Evolutionary conservation across 139 green algal species (phyloP).

Genomic region (Chlamydomonas eustigma): DNA sequence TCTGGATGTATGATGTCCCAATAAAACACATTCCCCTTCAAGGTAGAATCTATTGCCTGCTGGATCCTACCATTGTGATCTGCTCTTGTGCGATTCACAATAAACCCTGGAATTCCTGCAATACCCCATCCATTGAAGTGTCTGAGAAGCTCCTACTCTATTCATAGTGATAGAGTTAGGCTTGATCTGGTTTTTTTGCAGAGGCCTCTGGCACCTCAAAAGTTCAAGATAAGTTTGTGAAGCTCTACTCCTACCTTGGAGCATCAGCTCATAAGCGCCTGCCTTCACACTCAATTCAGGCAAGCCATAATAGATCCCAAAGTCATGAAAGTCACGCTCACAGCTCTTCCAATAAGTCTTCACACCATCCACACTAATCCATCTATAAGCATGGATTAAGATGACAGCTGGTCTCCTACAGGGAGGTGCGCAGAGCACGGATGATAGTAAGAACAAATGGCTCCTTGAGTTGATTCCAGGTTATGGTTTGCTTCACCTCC

Average conservation of each 20-base stretch:
- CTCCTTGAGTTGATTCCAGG: too few relatives aligned
- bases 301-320: slow-evolving; percentile 26
- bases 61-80: background rate
- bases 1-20: slow-evolving; percentile 33
- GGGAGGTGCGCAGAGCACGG: too few relatives aligned
- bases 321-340: slow-evolving; percentile 26
- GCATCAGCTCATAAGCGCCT: slow-evolving; percentile 8
- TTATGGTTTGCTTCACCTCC: too few relatives aligned
- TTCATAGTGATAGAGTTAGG: too few relatives aligned
- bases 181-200: too few relatives aligned
- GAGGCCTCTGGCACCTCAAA: too few relatives aligned
- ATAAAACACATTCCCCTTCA: slow-evolving; percentile 25
- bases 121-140: too few relatives aligned
- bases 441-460: too few relatives aligned
- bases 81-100: slow-evolving; percentile 18
- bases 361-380: background rate
- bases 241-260: background rate
- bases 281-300: slow-evolving; percentile 28
- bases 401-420: slow-evolving; percentile 4
- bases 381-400: slow-evolving; percentile 6
- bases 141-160: too few relatives aligned
- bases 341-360: background rate
- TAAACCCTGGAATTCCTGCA: slow-evolving; percentile 21
- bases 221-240: too few relatives aligned
- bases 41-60: background rate